phyloP scores from a whole-genome alignment of 1,284 basidiomycete genomes.

The Pisolithus thermaeus region DNA sequence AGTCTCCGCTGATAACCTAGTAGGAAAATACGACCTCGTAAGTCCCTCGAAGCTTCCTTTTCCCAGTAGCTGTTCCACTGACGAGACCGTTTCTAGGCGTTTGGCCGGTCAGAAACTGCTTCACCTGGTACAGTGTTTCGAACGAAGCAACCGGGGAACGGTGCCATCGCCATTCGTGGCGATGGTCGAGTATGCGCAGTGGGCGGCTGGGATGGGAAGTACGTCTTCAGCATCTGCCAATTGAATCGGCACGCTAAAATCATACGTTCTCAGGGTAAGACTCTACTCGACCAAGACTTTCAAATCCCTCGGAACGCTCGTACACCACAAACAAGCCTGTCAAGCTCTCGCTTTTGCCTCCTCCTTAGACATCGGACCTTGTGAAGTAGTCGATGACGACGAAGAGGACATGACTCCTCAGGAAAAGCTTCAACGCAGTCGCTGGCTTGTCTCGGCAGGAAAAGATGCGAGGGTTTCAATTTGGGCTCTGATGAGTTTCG shows the following conservation, averaged over 20 bases:
- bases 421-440: slow-evolving; percentile 47
- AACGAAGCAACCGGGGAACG: slow-evolving; percentile 79
- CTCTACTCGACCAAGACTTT: slow-evolving; percentile 72
- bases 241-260: background rate
- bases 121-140: slow-evolving; percentile 32
- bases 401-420: slow-evolving; percentile 45
- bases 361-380: background rate
- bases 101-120: slow-evolving; percentile 9
- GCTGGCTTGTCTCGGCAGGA: slow-evolving; percentile 70
- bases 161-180: slow-evolving; percentile 64
- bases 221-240: slow-evolving; percentile 21
- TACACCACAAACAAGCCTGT: slow-evolving; percentile 71
- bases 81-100: background rate
- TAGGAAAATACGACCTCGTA: slow-evolving; percentile 65
- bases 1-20: slow-evolving; percentile 78
- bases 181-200: slow-evolving; percentile 75
- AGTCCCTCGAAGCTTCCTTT: background rate
- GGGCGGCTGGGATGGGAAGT: slow-evolving; percentile 89
- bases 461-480: slow-evolving; percentile 74
- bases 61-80: background rate
- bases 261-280: slow-evolving; percentile 50
- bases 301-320: slow-evolving; percentile 74
- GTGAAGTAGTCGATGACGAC: slow-evolving; percentile 29
- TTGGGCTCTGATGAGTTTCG: slow-evolving; percentile 75
- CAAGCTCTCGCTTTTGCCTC: slow-evolving; percentile 66